A percentile compares a stretch with the other conserved stretches of the same genome.
Evolutionary conservation across 2,329 filamentous ascomycete genomes (phyloP).

Genomic region (Tolypocladium endophyticum): DNA sequence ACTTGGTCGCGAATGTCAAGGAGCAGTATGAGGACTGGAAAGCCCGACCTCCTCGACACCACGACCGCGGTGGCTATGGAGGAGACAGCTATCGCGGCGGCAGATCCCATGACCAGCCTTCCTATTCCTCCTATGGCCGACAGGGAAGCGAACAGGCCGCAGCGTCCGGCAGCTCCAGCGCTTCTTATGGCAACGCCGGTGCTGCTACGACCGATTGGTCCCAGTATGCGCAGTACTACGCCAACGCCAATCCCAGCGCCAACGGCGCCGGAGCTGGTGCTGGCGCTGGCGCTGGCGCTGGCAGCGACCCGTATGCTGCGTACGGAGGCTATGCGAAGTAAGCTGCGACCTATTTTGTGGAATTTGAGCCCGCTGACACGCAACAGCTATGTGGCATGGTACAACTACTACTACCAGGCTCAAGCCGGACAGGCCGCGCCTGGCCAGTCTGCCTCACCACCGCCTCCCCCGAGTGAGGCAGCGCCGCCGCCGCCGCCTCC

Average conservation of each 20-base stretch:
- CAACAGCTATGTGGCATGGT: conserved; percentile 54
- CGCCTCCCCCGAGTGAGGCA: conserved; percentile 47
- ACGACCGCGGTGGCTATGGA: conserved; percentile 31
- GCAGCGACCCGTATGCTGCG: conserved; percentile 73
- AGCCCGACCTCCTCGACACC: conserved; percentile 60
- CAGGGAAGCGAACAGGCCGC: conserved; percentile 15
- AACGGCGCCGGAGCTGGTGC: neutral
- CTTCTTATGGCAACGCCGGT: conserved; percentile 16
- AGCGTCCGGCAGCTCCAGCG: conserved; percentile 25
- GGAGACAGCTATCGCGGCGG: conserved; percentile 15
- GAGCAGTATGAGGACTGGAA: conserved; percentile 90
- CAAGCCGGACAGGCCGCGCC: conserved; percentile 35
- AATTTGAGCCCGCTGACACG: conserved; percentile 10
- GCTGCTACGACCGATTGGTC: conserved; percentile 10
- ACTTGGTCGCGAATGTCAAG: conserved; percentile 76
- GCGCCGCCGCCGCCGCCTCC: conserved; percentile 49
- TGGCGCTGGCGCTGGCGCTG: conserved; percentile 8
- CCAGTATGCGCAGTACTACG: conserved; percentile 44
- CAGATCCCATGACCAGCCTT: conserved; percentile 14
- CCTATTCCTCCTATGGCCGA: conserved; percentile 17
- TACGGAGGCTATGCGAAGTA: conserved; percentile 83
- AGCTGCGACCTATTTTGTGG: conserved; percentile 10
- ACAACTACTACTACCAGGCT: conserved; percentile 58
- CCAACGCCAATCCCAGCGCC: neutral
- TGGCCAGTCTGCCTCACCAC: conserved; percentile 39